Percentiles rank a stretch among this genome's conserved stretches.
phyloP scores from a whole-genome alignment of 1,139 yeast species.

The Kurtzmaniella quercitrusa region DNA sequence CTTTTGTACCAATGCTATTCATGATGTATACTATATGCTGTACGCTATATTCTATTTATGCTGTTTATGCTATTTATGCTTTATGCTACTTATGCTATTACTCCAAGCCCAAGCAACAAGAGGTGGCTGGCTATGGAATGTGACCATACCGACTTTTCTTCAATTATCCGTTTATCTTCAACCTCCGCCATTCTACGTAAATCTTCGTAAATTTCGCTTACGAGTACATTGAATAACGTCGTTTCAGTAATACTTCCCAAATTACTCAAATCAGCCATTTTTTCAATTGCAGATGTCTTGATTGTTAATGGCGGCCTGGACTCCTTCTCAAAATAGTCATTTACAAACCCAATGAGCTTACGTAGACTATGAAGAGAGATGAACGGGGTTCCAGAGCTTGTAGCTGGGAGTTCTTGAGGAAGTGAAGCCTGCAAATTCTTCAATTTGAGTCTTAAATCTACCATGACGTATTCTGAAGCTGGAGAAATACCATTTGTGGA shows the following conservation, averaged over 20 bases:
- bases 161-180: constrained; percentile 42
- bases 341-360: constrained; percentile 57
- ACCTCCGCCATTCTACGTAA: constrained; percentile 49
- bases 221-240: constrained; percentile 48
- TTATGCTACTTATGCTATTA: constrained; percentile 35
- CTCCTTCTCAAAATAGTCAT: constrained; percentile 25
- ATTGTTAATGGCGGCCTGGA: constrained; percentile 34
- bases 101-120: constrained; percentile 55
- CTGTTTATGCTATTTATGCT: not conserved
- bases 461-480: constrained; percentile 49
- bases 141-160: constrained; percentile 53
- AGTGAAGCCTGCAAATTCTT: constrained; percentile 55
- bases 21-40: too few species aligned
- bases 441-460: constrained; percentile 62
- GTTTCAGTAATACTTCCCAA: constrained; percentile 46
- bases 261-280: constrained; percentile 48
- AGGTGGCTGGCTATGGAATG: constrained; percentile 59
- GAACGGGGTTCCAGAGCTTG: constrained; percentile 50
- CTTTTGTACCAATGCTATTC: too few species aligned
- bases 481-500: constrained; percentile 8
- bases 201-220: constrained; percentile 58
- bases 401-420: constrained; percentile 50
- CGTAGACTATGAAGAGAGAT: constrained; percentile 56
- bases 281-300: constrained; percentile 59
- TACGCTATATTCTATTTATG: too few species aligned